Evolutionary conservation across 176 grass and related monocot genomes (phyloP), one percentile per base, ranked within the genome.

Genomic region (Oryza punctata): DNA sequence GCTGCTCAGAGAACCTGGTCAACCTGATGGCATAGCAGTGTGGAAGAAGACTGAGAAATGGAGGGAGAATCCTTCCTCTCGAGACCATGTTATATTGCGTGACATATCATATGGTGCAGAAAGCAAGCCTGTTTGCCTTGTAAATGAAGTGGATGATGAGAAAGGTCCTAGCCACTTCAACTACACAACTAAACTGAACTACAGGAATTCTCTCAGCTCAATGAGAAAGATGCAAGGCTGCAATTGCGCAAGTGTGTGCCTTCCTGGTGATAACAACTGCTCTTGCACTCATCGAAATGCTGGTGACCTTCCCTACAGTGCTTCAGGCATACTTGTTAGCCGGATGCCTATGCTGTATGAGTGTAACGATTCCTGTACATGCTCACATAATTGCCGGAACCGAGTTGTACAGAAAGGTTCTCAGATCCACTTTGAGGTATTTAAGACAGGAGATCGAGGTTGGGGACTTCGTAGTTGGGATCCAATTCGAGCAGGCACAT

Each of bases 381-480:
- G 94, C 63, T 78, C 81, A 26, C 81, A 87, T 40, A 93, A 79
- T 71, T 97, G 94, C 71, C 87, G 87, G 65, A 97, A 92, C 81
- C 82, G 91, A 85, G 78, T 93, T 41, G 90, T 90, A 18, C 94
- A 97, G 81, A 88, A 78, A 75, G 89, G 94, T 45, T 75, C 86
- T 9, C 91, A 89, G 59, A 83, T 91, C 76, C 89, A 69, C 69
- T 97, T 97, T 88, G 94, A 97, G 81, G 91, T 97, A 45, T 97
- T 97, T 72, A 97, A 89, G 82, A 97, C 89, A 15, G 76, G 74
- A 12, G 72, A 93, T 26, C 81, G 84, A 67, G 94, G 89, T 47
- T 97, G 94, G 94, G 94, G 94, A 66, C 84, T 97, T 67, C 91
- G 94, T 41, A 81, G 86, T 79, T 91, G 94, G 94, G 91, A 97